Percentiles rank a stretch among this genome's conserved stretches.
phyloP scores from a whole-genome alignment of 805 yeast genomes.

The Yarrowia sp. region DNA sequence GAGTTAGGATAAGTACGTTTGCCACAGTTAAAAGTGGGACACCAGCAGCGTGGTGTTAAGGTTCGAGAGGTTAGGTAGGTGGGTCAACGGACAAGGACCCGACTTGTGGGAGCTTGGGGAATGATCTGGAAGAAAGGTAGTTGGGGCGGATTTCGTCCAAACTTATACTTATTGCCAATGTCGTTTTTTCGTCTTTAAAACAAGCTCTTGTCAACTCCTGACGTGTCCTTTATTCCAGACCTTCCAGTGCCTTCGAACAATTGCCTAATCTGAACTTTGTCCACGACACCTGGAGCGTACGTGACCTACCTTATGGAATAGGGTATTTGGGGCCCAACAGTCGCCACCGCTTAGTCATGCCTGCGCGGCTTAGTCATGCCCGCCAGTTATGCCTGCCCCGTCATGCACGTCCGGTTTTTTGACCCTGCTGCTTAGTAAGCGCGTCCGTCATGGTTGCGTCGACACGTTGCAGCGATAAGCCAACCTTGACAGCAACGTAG shows the following conservation, averaged over 20 bases:
- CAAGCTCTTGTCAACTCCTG: background rate
- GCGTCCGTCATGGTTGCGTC: no score
- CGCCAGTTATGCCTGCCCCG: no score
- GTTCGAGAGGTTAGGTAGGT: background rate
- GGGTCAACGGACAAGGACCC: background rate
- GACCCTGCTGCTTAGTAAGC: no score
- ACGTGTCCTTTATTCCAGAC: background rate
- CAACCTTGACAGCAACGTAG: no score
- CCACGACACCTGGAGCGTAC: background rate
- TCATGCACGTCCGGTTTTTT: background rate
- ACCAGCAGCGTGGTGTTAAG: background rate
- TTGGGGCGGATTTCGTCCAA: background rate
- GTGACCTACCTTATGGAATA: no score
- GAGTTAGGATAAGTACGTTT: background rate
- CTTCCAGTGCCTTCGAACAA: slow-evolving; percentile 10
- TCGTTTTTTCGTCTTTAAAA: background rate
- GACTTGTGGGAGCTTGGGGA: no score
- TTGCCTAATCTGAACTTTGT: slow-evolving; percentile 18
- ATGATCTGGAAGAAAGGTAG: background rate
- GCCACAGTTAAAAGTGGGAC: slow-evolving; percentile 20
- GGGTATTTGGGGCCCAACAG: no score
- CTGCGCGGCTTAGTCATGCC: no score
- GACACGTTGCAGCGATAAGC: no score
- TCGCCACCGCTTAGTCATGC: background rate
- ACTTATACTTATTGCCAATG: background rate